phyloP scores from a whole-genome alignment of 2,329 filamentous ascomycete species.

The Pseudogymnoascus verrucosus region DNA sequence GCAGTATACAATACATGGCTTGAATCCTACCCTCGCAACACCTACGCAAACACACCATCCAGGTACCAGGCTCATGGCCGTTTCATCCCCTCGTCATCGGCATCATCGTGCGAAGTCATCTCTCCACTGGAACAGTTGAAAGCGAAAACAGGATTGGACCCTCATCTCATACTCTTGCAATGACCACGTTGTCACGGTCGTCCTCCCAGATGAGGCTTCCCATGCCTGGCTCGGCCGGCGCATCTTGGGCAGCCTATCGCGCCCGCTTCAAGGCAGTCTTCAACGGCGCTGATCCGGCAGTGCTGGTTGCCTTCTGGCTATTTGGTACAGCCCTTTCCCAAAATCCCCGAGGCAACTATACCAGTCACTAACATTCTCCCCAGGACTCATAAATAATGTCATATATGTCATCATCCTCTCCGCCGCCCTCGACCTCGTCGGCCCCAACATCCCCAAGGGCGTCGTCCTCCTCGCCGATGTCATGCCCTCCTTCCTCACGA shows the following conservation, averaged over 20 bases:
- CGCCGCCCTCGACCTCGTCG: conserved; percentile 89
- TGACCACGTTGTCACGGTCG: neutral
- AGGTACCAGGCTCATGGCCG: conserved; percentile 5
- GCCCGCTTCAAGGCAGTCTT: conserved; percentile 58
- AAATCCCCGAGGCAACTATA: neutral
- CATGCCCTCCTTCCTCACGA: conserved; percentile 78
- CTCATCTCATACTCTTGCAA: neutral
- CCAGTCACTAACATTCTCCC: neutral
- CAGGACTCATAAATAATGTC: conserved; percentile 91
- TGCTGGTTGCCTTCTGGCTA: conserved; percentile 82
- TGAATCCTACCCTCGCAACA: neutral
- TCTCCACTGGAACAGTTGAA: conserved; percentile 4
- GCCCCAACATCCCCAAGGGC: conserved; percentile 76
- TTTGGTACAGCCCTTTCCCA: conserved; percentile 57
- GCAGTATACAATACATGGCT: neutral
- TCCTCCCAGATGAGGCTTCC: conserved; percentile 36
- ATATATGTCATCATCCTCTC: conserved; percentile 96
- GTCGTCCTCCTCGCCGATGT: conserved; percentile 91
- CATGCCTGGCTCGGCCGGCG: conserved; percentile 48
- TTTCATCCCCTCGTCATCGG: conserved; percentile 1
- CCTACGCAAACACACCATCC: neutral
- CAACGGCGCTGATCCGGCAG: conserved; percentile 58
- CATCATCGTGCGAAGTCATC: neutral
- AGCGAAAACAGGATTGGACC: neutral
- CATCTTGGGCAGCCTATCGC: conserved; percentile 68